Percentiles rank a stretch among this genome's conserved stretches.
phyloP scores from a whole-genome alignment of 2,329 filamentous ascomycete genomes.

The Trichophyton schoenleinii region DNA sequence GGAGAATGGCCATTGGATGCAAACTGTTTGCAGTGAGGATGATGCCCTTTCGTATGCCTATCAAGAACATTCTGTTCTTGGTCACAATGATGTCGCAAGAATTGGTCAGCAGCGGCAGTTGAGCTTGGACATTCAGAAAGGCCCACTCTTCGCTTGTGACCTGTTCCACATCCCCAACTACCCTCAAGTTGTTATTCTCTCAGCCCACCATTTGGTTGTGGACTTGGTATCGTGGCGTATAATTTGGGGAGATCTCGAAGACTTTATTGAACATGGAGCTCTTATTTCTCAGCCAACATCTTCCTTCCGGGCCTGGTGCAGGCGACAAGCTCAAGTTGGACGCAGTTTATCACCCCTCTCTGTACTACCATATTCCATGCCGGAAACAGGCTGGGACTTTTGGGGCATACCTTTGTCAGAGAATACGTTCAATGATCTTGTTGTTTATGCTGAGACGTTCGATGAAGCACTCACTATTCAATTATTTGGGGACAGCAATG shows the following conservation, averaged over 20 bases:
- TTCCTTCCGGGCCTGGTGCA: not conserved
- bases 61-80: conserved; percentile 19
- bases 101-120: conserved; percentile 25
- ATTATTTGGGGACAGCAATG: conserved; percentile 23
- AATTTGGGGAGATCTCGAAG: conserved; percentile 28
- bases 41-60: conserved; percentile 8
- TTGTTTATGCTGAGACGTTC: conserved; percentile 22
- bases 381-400: conserved; percentile 18
- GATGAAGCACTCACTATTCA: conserved; percentile 20
- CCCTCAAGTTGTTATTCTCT: conserved; percentile 23
- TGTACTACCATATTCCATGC: conserved; percentile 18
- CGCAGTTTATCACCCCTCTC: conserved; percentile 10
- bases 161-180: conserved; percentile 27
- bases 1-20: conserved; percentile 1
- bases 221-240: conserved; percentile 32
- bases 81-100: conserved; percentile 5
- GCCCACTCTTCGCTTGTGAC: conserved; percentile 32
- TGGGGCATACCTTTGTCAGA: conserved; percentile 23
- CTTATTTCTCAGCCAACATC: not conserved
- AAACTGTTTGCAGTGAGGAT: conserved; percentile 13
- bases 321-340: not conserved
- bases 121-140: conserved; percentile 24
- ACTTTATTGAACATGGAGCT: conserved; percentile 17
- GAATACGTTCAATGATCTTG: conserved; percentile 24
- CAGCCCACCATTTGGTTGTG: conserved; percentile 28